Evolutionary conservation across 140 eudicot species (phyloP).

Genomic region (Bidens hawaiensis): DNA sequence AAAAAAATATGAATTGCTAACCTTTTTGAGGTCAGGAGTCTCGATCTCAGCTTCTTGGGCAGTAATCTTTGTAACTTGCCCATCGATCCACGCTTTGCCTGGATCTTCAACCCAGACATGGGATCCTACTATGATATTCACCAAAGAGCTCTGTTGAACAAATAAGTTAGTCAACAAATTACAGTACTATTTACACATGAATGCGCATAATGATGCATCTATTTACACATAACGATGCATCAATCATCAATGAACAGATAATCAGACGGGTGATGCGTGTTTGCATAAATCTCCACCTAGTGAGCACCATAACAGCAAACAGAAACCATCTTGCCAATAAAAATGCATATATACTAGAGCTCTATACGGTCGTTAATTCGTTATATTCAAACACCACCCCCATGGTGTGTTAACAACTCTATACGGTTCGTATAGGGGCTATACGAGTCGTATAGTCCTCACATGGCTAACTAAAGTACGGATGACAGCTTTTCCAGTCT

Average conservation of each 20-base stretch:
- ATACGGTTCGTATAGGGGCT: no score
- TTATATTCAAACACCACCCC: not conserved
- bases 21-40: conserved; percentile 66
- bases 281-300: no score
- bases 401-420: not conserved
- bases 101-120: conserved; percentile 93
- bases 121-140: conserved; percentile 79
- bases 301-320: no score
- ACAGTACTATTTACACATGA: not conserved
- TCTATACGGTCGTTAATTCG: not conserved
- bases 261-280: no score
- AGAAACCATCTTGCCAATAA: no score
- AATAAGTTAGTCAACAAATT: conserved; percentile 1
- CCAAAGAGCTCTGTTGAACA: conserved; percentile 69
- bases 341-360: not conserved
- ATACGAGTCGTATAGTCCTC: no score
- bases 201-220: no score
- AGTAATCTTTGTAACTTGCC: conserved; percentile 62
- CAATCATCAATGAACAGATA: no score
- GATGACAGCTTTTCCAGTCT: no score
- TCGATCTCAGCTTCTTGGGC: conserved; percentile 70
- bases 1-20: conserved; percentile 14
- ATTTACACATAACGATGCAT: no score
- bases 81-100: conserved; percentile 71
- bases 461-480: no score